Conservation (phyloP, 495 filamentous ascomycete species). For the Friedmanniomyces endolithicus region DNA sequence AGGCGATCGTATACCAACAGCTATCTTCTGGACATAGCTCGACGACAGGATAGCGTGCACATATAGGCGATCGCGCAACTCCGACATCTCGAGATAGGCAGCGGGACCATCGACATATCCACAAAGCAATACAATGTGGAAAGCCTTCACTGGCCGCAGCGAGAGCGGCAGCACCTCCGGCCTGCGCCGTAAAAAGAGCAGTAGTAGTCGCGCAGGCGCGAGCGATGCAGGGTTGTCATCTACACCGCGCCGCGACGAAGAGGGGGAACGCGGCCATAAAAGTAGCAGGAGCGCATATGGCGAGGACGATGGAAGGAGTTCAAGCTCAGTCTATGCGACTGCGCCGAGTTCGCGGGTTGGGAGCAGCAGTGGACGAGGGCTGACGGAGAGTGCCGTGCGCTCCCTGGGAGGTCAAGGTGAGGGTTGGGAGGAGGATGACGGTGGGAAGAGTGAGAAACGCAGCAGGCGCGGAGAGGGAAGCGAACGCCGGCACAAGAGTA, state of each 20-base stretch:
- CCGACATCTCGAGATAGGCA: not conserved
- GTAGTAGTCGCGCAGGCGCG: slow-evolving; percentile 3
- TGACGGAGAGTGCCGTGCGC: slow-evolving; percentile 18
- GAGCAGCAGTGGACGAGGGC: not conserved
- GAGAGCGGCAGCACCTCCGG: slow-evolving; percentile 15
- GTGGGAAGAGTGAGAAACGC: slow-evolving; percentile 10
- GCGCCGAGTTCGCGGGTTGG: slow-evolving; percentile 10
- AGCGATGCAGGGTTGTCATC: slow-evolving; percentile 1
- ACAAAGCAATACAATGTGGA: slow-evolving; percentile 12
- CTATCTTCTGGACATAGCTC: not conserved
- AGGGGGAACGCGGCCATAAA: not conserved
- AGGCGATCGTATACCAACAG: not conserved
- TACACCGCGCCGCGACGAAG: slow-evolving; percentile 2
- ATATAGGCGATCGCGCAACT: not conserved
- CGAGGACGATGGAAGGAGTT: slow-evolving; percentile 7
- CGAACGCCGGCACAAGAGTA: slow-evolving; percentile 6
- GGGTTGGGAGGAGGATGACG: slow-evolving; percentile 17
- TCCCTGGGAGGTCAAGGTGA: slow-evolving; percentile 8
- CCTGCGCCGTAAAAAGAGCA: slow-evolving; percentile 10
- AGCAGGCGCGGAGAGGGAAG: slow-evolving; percentile 1
- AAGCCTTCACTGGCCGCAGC: slow-evolving; percentile 18
- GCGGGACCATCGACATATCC: not conserved
- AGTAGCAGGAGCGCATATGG: slow-evolving; percentile 11
- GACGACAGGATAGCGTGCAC: not conserved
- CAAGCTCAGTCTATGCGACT: slow-evolving; percentile 8